Percentiles rank a stretch among this genome's conserved stretches.
These are phyloP conservation scores for Rhododendron griersonianum DNA, from an alignment of 148 eudicot genomes.

Conservation along the genomic window DNA sequence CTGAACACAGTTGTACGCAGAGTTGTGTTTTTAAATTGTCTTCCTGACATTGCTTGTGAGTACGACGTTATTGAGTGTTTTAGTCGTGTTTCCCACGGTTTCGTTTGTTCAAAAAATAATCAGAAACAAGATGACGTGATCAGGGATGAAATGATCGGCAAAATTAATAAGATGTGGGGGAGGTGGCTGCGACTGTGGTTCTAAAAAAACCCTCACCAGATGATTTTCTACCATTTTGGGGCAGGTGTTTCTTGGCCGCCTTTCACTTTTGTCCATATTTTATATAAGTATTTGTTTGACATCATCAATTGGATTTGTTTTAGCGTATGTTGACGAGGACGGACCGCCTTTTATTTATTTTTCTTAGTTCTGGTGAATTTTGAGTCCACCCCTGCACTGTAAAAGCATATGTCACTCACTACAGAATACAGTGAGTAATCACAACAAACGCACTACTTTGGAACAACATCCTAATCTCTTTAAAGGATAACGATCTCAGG, in stretches of 20 bases:
- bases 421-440: no score
- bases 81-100: no score
- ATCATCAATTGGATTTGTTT: background rate
- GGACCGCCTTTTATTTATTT: background rate
- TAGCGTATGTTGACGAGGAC: background rate
- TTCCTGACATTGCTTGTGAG: no score
- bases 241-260: background rate
- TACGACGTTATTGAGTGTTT: no score
- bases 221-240: background rate
- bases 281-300: no score
- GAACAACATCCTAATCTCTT: no score
- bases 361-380: background rate
- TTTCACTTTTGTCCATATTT: background rate
- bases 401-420: no score
- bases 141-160: background rate
- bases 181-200: background rate
- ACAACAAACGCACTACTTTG: no score
- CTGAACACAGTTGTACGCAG: no score
- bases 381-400: background rate
- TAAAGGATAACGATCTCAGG: no score
- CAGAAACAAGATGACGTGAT: background rate
- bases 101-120: no score
- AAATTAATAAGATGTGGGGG: background rate
- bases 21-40: no score
- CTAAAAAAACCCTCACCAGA: background rate